Evolutionary conservation across 129 eudicot species (phyloP), one percentile per base, ranked within the genome.

Genomic region (Arctium minus): DNA sequence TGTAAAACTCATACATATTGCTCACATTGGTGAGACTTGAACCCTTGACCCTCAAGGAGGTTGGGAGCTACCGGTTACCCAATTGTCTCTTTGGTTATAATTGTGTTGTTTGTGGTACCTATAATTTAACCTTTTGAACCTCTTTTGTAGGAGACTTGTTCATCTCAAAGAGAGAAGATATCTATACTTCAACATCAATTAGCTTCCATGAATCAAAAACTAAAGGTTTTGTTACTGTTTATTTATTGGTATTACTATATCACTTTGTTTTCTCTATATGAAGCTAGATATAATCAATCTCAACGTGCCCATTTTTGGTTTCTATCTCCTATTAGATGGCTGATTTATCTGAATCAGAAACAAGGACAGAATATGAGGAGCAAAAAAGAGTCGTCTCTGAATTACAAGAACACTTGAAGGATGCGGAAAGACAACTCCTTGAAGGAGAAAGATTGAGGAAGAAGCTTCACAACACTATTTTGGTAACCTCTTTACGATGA

Each of bases 401-500:
- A 27, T 74, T 91, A 22, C 89, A 89, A 40, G 87, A 88, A 39
- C 83, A 85, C n/a, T 80, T 91, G 9, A 80, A 73, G 64, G 92
- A 88, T 46, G 87, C 89, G 2, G 92, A 91, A 69, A 37, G 30
- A 48, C 79, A 85, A 76, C 86, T 91, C 38, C 32, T 84, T 40
- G 94, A 91, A 62, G 92, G 92, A 36, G 92, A 89, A 50, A 87
- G 33, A 17, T 72, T 91, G 67, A 86, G 94, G 56, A 91, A 89
- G 62, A 91, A 91, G 74, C 90, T 91, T n/a, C 94, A 91, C 64
- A 91, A 91, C 36, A 91, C 94, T 10, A 91, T 91, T 74, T 85
- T 91, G 91, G 94, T 89, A 87, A 12, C 37, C 17, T 40, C 42
- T 72, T 65, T 22, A 46, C 56, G 1, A 46, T 46, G 56, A 2